Evolutionary conservation across 2,329 filamentous ascomycete species (phyloP).

Genomic region (Lecanoromycetidae sp.): DNA sequence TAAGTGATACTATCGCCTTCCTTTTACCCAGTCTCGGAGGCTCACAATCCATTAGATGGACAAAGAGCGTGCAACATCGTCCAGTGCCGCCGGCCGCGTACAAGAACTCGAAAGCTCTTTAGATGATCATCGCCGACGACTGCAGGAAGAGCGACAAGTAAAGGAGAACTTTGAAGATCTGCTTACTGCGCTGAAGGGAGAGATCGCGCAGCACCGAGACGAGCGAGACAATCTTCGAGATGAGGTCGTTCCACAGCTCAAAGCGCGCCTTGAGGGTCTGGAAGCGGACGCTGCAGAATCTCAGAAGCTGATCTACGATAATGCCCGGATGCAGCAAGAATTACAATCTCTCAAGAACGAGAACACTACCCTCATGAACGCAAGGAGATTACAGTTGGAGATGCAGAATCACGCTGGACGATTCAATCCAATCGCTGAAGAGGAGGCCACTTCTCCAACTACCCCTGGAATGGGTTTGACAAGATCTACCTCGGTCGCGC

Average conservation of each 20-base stretch:
- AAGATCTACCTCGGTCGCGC: constrained; percentile 56
- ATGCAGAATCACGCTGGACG: constrained; percentile 34
- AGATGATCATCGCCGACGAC: constrained; percentile 68
- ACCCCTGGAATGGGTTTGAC: constrained; percentile 38
- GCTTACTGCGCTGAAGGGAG: constrained; percentile 66
- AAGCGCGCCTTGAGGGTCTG: constrained; percentile 63
- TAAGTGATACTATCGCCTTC: constrained; percentile 28
- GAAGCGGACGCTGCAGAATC: constrained; percentile 60
- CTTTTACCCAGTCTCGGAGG: constrained; percentile 35
- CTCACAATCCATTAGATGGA: constrained; percentile 38
- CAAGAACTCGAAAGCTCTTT: constrained; percentile 68
- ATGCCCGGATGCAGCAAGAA: constrained; percentile 78
- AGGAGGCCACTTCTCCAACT: constrained; percentile 38
- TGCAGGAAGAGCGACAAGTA: constrained; percentile 72
- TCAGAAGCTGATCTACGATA: constrained; percentile 64
- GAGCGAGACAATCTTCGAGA: constrained; percentile 88
- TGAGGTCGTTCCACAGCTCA: constrained; percentile 69
- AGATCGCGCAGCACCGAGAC: constrained; percentile 69
- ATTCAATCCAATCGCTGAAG: constrained; percentile 51
- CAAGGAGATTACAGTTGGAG: constrained; percentile 38
- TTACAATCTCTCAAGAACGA: constrained; percentile 50
- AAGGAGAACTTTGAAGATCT: constrained; percentile 94
- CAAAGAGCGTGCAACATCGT: constrained; percentile 33
- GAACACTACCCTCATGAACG: constrained; percentile 46
- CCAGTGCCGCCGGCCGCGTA: constrained; percentile 48